These are phyloP conservation scores for Colletotrichum sp. DNA, from an alignment of 2,329 filamentous ascomycete genomes.

Conservation along the genomic window DNA sequence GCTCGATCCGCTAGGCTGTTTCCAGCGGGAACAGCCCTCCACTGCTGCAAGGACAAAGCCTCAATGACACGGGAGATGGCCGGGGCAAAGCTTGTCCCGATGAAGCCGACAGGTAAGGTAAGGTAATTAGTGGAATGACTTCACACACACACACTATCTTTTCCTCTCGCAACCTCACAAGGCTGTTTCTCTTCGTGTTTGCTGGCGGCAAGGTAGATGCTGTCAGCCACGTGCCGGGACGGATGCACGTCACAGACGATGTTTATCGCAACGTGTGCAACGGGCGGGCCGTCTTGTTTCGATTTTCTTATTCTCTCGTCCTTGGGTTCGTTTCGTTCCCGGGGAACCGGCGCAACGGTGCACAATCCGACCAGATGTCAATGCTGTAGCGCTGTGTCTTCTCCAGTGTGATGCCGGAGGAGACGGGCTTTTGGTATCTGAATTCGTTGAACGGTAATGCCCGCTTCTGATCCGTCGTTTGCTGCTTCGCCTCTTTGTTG, in stretches of 20 bases:
- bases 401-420: not conserved
- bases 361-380: not conserved
- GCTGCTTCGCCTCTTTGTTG: not conserved
- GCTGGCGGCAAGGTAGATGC: not conserved
- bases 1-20: not conserved
- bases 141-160: not conserved
- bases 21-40: constrained; percentile 2
- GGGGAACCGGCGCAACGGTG: not conserved
- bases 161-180: not conserved
- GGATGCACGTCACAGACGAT: not conserved
- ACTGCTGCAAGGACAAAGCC: constrained; percentile 1
- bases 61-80: not conserved
- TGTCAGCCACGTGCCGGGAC: not conserved
- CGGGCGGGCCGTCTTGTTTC: not conserved
- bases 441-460: not conserved
- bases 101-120: not conserved
- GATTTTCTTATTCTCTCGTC: not conserved
- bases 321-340: not conserved
- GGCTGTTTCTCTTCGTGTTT: not conserved
- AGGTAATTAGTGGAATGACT: not conserved
- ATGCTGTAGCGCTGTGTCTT: not conserved
- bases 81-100: constrained; percentile 10
- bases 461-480: not conserved
- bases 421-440: not conserved
- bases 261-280: not conserved